A percentile compares a stretch with the other conserved stretches of the same genome.
phyloP scores from a whole-genome alignment of 208 protist genomes.

The Naegleria fowleri region DNA sequence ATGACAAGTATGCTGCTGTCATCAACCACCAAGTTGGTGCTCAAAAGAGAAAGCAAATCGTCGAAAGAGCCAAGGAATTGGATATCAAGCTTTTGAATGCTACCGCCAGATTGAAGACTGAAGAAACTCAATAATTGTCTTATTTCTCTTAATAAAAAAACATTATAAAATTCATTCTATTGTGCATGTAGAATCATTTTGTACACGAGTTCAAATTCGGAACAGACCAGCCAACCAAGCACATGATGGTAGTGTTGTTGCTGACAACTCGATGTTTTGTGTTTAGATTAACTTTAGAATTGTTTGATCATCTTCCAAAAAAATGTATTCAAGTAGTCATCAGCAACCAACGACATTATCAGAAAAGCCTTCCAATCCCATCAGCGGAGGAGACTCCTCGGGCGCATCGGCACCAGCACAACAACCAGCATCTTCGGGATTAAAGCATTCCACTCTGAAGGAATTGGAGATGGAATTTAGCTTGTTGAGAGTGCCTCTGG shows the following conservation, averaged over 20 bases:
- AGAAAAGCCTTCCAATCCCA: no score
- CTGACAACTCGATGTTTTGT: no score
- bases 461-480: not conserved
- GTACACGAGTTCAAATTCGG: no score
- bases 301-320: not conserved
- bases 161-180: not conserved
- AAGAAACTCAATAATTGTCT: slow-evolving; percentile 63
- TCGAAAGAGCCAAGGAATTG: slow-evolving; percentile 94
- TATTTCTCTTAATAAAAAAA: not conserved
- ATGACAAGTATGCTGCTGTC: slow-evolving; percentile 96
- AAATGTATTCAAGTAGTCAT: not conserved
- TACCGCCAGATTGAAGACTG: slow-evolving; percentile 81
- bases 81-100: slow-evolving; percentile 94
- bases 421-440: not conserved
- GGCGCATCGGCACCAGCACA: no score
- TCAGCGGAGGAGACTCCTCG: no score
- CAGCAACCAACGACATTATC: no score
- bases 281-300: no score
- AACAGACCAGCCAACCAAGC: no score
- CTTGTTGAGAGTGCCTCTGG: not conserved
- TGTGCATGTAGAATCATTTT: no score
- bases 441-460: not conserved
- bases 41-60: slow-evolving; percentile 88
- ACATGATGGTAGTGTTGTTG: no score
- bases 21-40: slow-evolving; percentile 91